phyloP scores from a whole-genome alignment of 768 basidiomycete genomes.

The Cystobasidium ongulense region DNA sequence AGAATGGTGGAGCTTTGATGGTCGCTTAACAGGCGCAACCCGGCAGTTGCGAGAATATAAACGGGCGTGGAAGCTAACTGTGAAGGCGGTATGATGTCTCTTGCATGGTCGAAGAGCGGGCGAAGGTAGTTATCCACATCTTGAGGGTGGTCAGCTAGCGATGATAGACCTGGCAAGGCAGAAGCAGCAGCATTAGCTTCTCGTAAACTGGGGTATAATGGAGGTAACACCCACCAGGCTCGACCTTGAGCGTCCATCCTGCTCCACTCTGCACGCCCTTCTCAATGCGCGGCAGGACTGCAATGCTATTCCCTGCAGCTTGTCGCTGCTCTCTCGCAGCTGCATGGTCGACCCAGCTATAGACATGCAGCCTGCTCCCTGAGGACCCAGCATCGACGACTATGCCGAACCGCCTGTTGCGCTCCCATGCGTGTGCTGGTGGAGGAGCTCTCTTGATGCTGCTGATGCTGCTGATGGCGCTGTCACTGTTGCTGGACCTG shows the following conservation, averaged over 20 bases:
- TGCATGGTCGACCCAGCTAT: constrained; percentile 86
- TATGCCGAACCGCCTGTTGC: constrained; percentile 57
- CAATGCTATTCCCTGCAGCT: constrained; percentile 50
- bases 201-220: not conserved
- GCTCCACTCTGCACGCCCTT: constrained; percentile 76
- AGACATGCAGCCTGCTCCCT: constrained; percentile 89
- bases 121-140: constrained; percentile 66
- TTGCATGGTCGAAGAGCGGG: constrained; percentile 75
- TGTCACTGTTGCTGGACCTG: not conserved
- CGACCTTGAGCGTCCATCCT: constrained; percentile 81
- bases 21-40: constrained; percentile 78
- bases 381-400: constrained; percentile 99
- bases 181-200: not conserved
- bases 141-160: constrained; percentile 62
- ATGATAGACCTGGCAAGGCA: constrained; percentile 64
- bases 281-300: constrained; percentile 71
- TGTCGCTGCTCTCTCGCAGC: constrained; percentile 53
- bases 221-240: constrained; percentile 84
- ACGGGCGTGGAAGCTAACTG: constrained; percentile 75
- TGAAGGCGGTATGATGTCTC: constrained; percentile 73
- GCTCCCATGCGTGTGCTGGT: not conserved
- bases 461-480: not conserved
- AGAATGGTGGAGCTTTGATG: constrained; percentile 65
- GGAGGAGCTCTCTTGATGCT: not conserved
- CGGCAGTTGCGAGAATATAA: constrained; percentile 91